Percentiles rank a stretch among this genome's conserved stretches.
Evolutionary conservation across 2,329 filamentous ascomycete species (phyloP).

Genomic region (Calonectria pseudoturangicola): DNA sequence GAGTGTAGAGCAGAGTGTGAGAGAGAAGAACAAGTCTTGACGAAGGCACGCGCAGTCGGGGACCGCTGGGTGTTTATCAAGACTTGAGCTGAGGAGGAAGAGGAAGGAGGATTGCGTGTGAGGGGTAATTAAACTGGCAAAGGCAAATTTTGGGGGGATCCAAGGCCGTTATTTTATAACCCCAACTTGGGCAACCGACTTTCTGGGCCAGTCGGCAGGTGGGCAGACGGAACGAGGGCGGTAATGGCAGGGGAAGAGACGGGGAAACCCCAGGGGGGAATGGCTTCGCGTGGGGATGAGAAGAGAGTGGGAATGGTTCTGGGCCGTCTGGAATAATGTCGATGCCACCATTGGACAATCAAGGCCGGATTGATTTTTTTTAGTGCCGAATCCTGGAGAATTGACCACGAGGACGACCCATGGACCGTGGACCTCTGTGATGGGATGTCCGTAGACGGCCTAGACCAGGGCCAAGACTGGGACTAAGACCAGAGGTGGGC

Average conservation of each 20-base stretch:
- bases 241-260: slow-evolving; percentile 20
- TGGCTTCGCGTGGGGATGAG: slow-evolving; percentile 23
- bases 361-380: slow-evolving; percentile 15
- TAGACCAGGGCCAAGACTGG: slow-evolving; percentile 23
- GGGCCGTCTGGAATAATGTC: slow-evolving; percentile 7
- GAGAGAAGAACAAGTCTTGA: background rate
- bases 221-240: slow-evolving; percentile 9
- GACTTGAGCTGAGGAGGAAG: background rate
- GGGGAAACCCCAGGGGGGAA: slow-evolving; percentile 21
- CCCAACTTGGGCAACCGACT: slow-evolving; percentile 37
- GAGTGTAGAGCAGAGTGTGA: background rate
- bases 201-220: slow-evolving; percentile 24
- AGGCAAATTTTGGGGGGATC: slow-evolving; percentile 28
- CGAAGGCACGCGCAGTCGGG: background rate
- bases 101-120: slow-evolving; percentile 22
- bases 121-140: slow-evolving; percentile 23
- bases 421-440: slow-evolving; percentile 23
- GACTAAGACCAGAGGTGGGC: slow-evolving; percentile 23
- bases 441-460: slow-evolving; percentile 27
- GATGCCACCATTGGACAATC: background rate
- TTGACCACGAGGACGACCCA: slow-evolving; percentile 19
- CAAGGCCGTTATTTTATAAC: slow-evolving; percentile 35
- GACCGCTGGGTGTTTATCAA: slow-evolving; percentile 16
- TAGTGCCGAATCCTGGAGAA: slow-evolving; percentile 31
- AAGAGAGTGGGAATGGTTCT: slow-evolving; percentile 16